Evolutionary conservation across 257 asterid species (phyloP).

Genomic region (Solanum ahanhuiri): DNA sequence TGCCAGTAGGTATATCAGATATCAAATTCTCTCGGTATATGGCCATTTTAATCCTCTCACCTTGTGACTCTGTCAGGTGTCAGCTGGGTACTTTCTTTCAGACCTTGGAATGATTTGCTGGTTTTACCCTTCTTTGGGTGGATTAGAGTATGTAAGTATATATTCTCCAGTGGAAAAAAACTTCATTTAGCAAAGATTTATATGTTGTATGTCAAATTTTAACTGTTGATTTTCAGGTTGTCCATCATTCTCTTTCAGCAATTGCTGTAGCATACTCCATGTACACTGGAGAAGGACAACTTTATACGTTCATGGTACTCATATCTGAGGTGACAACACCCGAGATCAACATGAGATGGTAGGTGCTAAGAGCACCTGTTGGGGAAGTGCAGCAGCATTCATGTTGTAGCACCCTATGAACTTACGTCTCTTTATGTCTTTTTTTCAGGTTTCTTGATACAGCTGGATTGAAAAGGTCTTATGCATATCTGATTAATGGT

Average conservation of each 20-base stretch:
- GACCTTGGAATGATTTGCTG: slow-evolving; percentile 96
- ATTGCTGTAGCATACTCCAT: slow-evolving; percentile 83
- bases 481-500: slow-evolving; percentile 67
- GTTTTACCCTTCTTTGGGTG: slow-evolving; percentile 90
- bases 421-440: slow-evolving; percentile 15
- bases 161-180: neutral
- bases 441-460: slow-evolving; percentile 74
- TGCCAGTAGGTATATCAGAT: neutral
- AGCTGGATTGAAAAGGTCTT: slow-evolving; percentile 79
- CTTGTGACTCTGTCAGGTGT: slow-evolving; percentile 35
- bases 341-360: slow-evolving; percentile 91
- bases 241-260: slow-evolving; percentile 90
- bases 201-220: slow-evolving; percentile 1
- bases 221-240: slow-evolving; percentile 54
- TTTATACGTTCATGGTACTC: slow-evolving; percentile 94
- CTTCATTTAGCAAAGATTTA: neutral
- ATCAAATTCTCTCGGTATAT: neutral
- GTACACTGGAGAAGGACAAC: slow-evolving; percentile 91
- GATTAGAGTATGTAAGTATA: slow-evolving; percentile 81
- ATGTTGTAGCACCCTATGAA: neutral
- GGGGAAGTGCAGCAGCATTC: neutral
- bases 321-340: slow-evolving; percentile 95
- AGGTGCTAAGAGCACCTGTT: slow-evolving; percentile 3
- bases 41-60: neutral
- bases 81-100: slow-evolving; percentile 82